These are phyloP conservation scores for Solidago caesia DNA, from an alignment of 129 eudicot species.

Conservation along the genomic window DNA sequence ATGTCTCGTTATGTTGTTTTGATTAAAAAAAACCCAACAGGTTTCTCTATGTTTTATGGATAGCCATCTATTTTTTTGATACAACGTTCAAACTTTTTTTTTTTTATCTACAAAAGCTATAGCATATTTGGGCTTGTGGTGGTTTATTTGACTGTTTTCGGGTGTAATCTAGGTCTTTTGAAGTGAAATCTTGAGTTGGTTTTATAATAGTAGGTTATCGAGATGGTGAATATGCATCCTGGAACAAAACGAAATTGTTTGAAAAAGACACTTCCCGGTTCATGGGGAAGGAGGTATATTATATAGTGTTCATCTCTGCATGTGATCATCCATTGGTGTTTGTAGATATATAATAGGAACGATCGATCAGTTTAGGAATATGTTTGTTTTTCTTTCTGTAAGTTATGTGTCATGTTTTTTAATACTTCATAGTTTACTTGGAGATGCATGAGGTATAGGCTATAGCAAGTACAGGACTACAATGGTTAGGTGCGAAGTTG, in stretches of 20 bases:
- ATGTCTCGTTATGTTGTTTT: too few relatives aligned
- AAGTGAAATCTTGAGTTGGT: not conserved
- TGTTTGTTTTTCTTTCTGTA: conserved; percentile 18
- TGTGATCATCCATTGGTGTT: not conserved
- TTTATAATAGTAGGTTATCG: conserved; percentile 46
- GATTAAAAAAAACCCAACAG: too few relatives aligned
- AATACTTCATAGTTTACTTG: conserved; percentile 12
- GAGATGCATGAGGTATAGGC: conserved; percentile 11
- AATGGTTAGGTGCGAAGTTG: conserved; percentile 1
- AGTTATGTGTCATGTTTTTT: conserved; percentile 9
- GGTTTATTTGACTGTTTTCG: not conserved
- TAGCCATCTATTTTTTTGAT: too few relatives aligned
- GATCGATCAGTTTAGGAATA: conserved; percentile 11
- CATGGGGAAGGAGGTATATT: conserved; percentile 54
- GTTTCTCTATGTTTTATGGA: too few relatives aligned
- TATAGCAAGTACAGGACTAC: not conserved
- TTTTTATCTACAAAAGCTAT: too few relatives aligned
- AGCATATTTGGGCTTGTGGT: not conserved
- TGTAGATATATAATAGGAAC: conserved; percentile 14
- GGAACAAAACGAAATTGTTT: conserved; percentile 58
- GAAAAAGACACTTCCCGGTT: conserved; percentile 78
- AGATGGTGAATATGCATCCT: conserved; percentile 57
- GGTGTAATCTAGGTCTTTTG: not conserved
- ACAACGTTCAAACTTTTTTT: too few relatives aligned
- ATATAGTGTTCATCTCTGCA: too few relatives aligned